Evolutionary conservation across 176 grass and related monocot species (phyloP), one percentile per base, ranked within the genome.

Genomic region (Oryza meyeriana): DNA sequence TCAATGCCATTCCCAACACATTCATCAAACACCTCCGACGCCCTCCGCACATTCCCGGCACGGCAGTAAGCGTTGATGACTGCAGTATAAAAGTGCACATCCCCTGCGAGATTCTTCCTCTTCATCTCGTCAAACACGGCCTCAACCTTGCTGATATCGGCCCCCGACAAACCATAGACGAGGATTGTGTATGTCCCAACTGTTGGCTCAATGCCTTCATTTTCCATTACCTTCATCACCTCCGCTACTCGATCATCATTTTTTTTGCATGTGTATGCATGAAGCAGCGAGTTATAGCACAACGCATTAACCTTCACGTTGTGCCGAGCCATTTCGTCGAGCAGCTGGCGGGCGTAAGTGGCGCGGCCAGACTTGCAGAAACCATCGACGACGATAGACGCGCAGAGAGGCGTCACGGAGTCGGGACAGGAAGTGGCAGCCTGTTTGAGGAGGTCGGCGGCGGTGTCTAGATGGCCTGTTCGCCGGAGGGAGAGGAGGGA

Each of bases 221-320:
- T 48, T 3, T 77, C 58, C 35, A 33, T 91, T 18, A 74, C 35
- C 42, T 74, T 68, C 4, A 95, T 50, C 36, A 91, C 33, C 70
- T 93, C 75, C 2, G 18, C 45, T 16, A 93, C 64, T 22, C 61
- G 76, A 0, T 40, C 57, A 3, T 66, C 67, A 63, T 98, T 84
- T 4, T 71, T 72, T 3, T 34, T 76, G 33, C 89, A 88, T 14
- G 58, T 81, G 85, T 93, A 91, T 1, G 38, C 29, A 83, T 93
- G 91, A 2, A 95, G 67, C 79, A 95, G 85, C 12, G 79, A 67
- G 79, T 99, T 99, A 34, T 95, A 93, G 86, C 85, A 98, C 69
- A 89, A 65, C 7, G 85, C 87, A 28, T 86, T 93, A 1, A 87
- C 72, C 59, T 75, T 86, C 0, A 91, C 75, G 24, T 85, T 87